A percentile compares a stretch with the other conserved stretches of the same genome.
These are phyloP conservation scores for Bretschneidera sinensis DNA, from an alignment of 345 rosid genomes.

Conservation along the genomic window DNA sequence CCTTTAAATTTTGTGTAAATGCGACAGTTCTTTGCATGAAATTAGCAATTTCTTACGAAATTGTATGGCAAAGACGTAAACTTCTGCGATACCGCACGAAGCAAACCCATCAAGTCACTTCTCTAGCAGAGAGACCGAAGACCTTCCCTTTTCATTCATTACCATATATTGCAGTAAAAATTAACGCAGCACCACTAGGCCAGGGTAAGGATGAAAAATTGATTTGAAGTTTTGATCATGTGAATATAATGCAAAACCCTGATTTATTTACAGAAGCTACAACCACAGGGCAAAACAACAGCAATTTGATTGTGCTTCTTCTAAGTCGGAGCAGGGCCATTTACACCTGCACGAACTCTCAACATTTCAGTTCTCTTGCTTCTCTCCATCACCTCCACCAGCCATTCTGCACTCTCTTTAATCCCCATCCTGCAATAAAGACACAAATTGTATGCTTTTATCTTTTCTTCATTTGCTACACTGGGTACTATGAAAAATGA, in stretches of 20 bases:
- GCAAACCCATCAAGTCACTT: too few relatives aligned
- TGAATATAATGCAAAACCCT: conserved; percentile 27
- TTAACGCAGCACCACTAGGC: not conserved
- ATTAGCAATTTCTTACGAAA: too few relatives aligned
- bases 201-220: not conserved
- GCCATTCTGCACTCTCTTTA: conserved; percentile 85
- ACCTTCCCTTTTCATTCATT: too few relatives aligned
- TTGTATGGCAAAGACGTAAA: too few relatives aligned
- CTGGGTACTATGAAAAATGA: not conserved
- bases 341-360: conserved; percentile 62
- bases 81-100: too few relatives aligned
- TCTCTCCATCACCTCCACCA: conserved; percentile 88
- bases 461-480: not conserved
- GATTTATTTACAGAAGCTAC: conserved; percentile 45
- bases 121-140: too few relatives aligned
- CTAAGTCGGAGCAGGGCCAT: conserved; percentile 35
- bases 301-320: conserved; percentile 6
- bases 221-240: conserved; percentile 9
- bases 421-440: conserved; percentile 67
- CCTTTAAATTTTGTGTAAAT: too few relatives aligned
- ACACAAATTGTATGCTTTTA: not conserved
- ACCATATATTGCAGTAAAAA: too few relatives aligned
- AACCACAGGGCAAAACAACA: conserved; percentile 18
- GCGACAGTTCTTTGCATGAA: too few relatives aligned
- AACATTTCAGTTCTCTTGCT: conserved; percentile 93